These are phyloP conservation scores for Pseudogymnoascus destructans DNA, from an alignment of 2,329 filamentous ascomycete genomes.

Conservation along the genomic window DNA sequence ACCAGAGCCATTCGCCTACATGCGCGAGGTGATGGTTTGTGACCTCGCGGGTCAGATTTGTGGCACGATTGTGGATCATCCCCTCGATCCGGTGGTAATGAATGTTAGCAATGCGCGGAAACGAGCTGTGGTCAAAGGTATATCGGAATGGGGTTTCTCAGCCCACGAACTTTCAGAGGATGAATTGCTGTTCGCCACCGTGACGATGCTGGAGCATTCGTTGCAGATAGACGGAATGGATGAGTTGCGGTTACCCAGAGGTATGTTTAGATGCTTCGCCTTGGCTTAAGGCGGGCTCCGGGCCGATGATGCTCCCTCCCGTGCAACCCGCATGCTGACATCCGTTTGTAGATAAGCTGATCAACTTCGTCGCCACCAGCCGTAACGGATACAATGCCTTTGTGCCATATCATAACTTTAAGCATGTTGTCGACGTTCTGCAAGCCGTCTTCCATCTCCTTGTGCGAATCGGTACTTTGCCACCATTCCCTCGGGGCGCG, in stretches of 20 bases:
- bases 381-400: constrained; percentile 92
- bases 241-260: constrained; percentile 64
- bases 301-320: constrained; percentile 18
- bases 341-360: constrained; percentile 53
- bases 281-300: constrained; percentile 11
- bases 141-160: constrained; percentile 77
- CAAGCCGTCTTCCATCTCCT: constrained; percentile 90
- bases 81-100: constrained; percentile 48
- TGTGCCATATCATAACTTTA: constrained; percentile 96
- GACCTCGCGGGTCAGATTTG: constrained; percentile 83
- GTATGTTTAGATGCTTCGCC: constrained; percentile 34
- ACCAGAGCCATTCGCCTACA: constrained; percentile 74
- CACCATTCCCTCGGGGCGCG: constrained; percentile 43
- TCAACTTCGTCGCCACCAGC: constrained; percentile 75
- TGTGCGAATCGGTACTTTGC: constrained; percentile 62
- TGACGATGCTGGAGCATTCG: constrained; percentile 81
- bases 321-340: constrained; percentile 30
- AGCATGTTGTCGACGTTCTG: constrained; percentile 89
- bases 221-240: constrained; percentile 69
- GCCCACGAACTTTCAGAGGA: constrained; percentile 85
- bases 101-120: constrained; percentile 52
- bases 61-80: constrained; percentile 48
- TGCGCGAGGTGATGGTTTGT: constrained; percentile 88
- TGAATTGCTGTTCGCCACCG: constrained; percentile 74
- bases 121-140: constrained; percentile 47